Evolutionary conservation across 2,329 filamentous ascomycete genomes (phyloP).

Genomic region (Colletotrichum sp.): DNA sequence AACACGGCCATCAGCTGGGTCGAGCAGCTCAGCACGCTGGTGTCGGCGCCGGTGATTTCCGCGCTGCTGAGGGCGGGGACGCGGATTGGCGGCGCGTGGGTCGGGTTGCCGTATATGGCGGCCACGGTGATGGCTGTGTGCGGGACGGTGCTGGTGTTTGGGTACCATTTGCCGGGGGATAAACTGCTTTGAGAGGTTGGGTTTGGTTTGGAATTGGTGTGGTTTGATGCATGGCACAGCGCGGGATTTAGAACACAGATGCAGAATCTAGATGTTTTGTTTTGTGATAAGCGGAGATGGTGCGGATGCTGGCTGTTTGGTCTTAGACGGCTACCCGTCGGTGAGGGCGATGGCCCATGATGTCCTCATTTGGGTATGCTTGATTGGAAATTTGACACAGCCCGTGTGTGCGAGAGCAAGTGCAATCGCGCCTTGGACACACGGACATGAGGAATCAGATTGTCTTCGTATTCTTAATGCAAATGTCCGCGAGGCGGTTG

Average conservation of each 20-base stretch:
- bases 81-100: slow-evolving; percentile 49
- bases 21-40: slow-evolving; percentile 53
- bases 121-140: slow-evolving; percentile 36
- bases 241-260: background rate
- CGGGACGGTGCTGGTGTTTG: slow-evolving; percentile 33
- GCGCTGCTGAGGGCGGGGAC: slow-evolving; percentile 51
- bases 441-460: background rate
- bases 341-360: background rate
- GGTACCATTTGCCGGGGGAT: slow-evolving; percentile 29
- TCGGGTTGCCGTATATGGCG: slow-evolving; percentile 54
- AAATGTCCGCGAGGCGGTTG: background rate
- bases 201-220: no score
- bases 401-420: no score
- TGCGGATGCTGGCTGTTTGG: background rate
- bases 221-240: background rate
- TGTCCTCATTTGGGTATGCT: no score
- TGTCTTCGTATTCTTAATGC: background rate
- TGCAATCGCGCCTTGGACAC: no score
- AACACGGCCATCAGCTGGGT: slow-evolving; percentile 58
- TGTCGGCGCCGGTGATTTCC: slow-evolving; percentile 51
- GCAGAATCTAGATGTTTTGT: background rate
- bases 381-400: no score
- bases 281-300: background rate
- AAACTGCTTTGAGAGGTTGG: background rate
- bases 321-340: background rate